These are phyloP conservation scores for Cynara cardunculus DNA, from an alignment of 129 eudicot species.

Conservation along the genomic window DNA sequence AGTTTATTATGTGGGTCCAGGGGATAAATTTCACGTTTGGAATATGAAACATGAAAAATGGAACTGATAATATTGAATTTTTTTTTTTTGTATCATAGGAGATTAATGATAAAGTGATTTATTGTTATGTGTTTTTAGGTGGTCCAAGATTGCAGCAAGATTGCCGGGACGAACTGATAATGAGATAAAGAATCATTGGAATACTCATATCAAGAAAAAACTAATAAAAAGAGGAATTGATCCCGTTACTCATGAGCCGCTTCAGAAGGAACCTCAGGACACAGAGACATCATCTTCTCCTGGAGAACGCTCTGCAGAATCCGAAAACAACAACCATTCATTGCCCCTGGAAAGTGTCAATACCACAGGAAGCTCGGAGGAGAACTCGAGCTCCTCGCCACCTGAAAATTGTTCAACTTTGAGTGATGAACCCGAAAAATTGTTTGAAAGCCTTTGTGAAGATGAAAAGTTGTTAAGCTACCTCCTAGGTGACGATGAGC, in stretches of 20 bases:
- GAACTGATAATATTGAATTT: no score
- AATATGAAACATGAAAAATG: background rate
- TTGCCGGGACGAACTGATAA: constrained; percentile 90
- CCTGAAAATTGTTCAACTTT: constrained; percentile 33
- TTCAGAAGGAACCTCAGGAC: constrained; percentile 37
- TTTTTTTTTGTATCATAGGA: background rate
- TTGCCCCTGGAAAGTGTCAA: constrained; percentile 14
- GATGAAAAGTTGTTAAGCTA: constrained; percentile 66
- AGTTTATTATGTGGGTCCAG: constrained; percentile 4
- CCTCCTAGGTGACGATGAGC: constrained; percentile 58
- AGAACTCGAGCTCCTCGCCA: constrained; percentile 48
- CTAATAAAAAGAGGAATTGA: constrained; percentile 88
- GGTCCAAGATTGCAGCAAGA: constrained; percentile 93
- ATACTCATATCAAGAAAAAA: constrained; percentile 90
- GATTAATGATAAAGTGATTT: background rate
- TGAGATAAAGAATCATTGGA: constrained; percentile 94
- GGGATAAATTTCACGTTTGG: background rate
- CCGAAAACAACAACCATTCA: constrained; percentile 13
- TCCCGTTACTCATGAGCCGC: constrained; percentile 95
- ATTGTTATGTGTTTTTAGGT: constrained; percentile 33
- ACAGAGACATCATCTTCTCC: constrained; percentile 18
- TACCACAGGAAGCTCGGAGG: constrained; percentile 33
- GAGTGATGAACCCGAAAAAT: constrained; percentile 35
- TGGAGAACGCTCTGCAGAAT: constrained; percentile 22
- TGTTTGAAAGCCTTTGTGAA: constrained; percentile 39